phyloP scores from a whole-genome alignment of 768 basidiomycete genomes.

The Leccinum imitatum region DNA sequence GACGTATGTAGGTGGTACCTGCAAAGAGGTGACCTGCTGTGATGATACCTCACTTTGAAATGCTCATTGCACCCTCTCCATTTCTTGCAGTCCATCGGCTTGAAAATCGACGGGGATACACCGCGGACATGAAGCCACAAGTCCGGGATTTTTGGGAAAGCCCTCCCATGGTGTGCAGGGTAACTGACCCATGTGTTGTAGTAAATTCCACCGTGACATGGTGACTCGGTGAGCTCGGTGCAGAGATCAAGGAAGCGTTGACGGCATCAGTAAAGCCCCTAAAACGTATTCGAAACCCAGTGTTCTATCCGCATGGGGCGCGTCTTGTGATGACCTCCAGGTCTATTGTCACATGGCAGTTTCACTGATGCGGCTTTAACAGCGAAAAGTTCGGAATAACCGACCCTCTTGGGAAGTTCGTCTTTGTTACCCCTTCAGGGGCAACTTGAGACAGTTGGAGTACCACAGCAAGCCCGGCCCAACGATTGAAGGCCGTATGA shows the following conservation, averaged over 20 bases:
- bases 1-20: constrained; percentile 16
- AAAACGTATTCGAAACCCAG: no score
- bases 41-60: neutral
- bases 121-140: constrained; percentile 19
- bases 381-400: constrained; percentile 16
- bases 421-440: constrained; percentile 7
- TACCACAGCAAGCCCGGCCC: constrained; percentile 20
- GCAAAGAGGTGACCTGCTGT: constrained; percentile 10
- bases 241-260: neutral
- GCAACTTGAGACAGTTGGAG: constrained; percentile 24
- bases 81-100: constrained; percentile 10
- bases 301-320: constrained; percentile 25
- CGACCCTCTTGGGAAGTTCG: constrained; percentile 34
- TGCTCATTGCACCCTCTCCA: neutral
- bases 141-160: constrained; percentile 1
- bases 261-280: no score
- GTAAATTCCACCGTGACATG: constrained; percentile 36
- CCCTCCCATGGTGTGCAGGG: neutral
- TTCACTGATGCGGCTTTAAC: neutral
- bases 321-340: constrained; percentile 35
- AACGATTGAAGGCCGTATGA: constrained; percentile 25
- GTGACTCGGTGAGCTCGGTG: neutral
- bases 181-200: neutral
- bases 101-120: constrained; percentile 8
- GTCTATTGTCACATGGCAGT: neutral